A percentile compares a stretch with the other conserved stretches of the same genome.
Conservation (phyloP, 345 rosid genomes). For the Eucalyptus marginata region DNA sequence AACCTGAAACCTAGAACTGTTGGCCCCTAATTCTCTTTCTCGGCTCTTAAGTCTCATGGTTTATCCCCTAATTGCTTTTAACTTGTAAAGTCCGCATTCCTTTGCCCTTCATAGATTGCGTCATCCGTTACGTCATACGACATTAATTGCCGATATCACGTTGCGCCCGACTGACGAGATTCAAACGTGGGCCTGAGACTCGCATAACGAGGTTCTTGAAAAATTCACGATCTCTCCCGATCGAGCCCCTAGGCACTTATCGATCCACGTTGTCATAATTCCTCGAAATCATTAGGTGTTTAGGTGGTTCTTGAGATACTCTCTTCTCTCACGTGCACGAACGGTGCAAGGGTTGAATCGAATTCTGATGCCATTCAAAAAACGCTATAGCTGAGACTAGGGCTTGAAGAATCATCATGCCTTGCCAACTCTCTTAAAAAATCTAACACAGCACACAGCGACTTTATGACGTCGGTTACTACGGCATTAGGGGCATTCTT, state of each 20-base stretch:
- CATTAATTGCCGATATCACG: background rate
- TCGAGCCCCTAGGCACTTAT: background rate
- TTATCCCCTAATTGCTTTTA: background rate
- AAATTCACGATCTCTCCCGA: background rate
- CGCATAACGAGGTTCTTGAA: background rate
- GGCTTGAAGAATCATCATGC: background rate
- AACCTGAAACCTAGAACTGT: too few relatives aligned
- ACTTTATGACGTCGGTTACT: too few relatives aligned
- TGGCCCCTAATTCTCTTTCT: background rate
- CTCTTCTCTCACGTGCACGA: background rate
- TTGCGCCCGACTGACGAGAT: background rate
- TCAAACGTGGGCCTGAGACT: background rate
- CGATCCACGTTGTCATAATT: background rate
- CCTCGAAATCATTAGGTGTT: background rate
- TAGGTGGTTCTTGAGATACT: background rate
- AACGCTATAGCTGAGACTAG: background rate
- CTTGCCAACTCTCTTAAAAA: background rate
- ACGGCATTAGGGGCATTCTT: background rate
- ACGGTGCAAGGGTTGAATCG: background rate
- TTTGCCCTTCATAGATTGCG: background rate
- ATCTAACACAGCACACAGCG: too few relatives aligned
- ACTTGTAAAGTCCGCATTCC: background rate
- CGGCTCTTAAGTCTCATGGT: background rate
- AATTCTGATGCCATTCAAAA: background rate
- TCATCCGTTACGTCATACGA: background rate